Base-by-base conservation (phyloP, 768 basidiomycete species). In the Serendipita vermifera region DNA sequence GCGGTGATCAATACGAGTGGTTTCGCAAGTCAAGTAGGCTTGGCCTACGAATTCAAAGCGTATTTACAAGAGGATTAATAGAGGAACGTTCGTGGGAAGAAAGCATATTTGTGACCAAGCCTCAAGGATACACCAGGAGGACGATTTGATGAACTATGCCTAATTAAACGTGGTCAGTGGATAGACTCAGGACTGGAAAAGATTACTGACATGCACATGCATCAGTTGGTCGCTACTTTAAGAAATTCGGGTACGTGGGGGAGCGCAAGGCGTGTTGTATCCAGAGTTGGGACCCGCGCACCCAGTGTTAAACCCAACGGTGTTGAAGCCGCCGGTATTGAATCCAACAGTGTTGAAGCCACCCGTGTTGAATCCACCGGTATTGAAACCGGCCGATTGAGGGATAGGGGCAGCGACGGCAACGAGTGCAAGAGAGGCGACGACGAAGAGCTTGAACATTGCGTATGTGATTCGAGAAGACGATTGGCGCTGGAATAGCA, bases 331-430 rank as follows among this genome's bases (percentile, higher is more conserved):
- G 11, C 7, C 27, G 1, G 46, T 51, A n/a, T 51, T 51, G 46
- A 51, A 29, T 4, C 46, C 46, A 20, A 4, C 46, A 26, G 46
- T 51, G 32, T 51, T 51, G 46, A 51, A 29, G 7, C 46, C 46
- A 31, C 9, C 46, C 5, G 46, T 51, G 3, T 51, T 51, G 26
- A 13, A 26, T 11, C 41, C 41, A 11, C 22, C 41, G 20, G 13
- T 43, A n/a, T n/a, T n/a, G 41, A n/a, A 11, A 15, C 41, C 22
- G 14, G 11, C 13, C 46, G 9, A 7, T 29, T 51, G 22, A 11
- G 46, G 46, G 17, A 51, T 15, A 7, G 46, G 46, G 9, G 46
- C 46, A 20, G 46, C 46, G 29, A n/a, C 32, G 46, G n/a, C n/a
- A n/a, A 27, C 24, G 29, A 9, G 9, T 22, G 46, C 46, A 26